Base-by-base conservation (phyloP, 2,329 filamentous ascomycete species). In the Keithomyces neogunnii region DNA sequence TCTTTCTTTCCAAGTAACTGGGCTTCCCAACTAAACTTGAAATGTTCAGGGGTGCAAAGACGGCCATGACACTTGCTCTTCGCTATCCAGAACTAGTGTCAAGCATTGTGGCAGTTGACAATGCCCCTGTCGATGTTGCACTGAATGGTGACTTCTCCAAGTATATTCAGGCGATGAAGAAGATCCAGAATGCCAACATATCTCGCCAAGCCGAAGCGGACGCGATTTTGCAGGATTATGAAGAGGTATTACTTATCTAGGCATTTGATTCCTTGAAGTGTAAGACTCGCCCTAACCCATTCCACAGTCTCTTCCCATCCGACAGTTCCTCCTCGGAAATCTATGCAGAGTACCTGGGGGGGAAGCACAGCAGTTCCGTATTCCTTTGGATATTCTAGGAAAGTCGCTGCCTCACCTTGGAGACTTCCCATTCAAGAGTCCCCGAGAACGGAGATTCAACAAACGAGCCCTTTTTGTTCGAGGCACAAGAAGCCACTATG, bases 251-350 rank as follows among this genome's bases (percentile, higher is more conserved):
- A 62, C 40, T 44, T 28, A 39, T 7, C 35, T 30, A 13, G 9
- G 13, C 5, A 11, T 19, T 32, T 30, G 30, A 32, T n/a, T 29
- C 30, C 9, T 42, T 40, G n/a, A 44, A 9, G 28, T 42, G 9
- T 19, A 4, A 3, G 29, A 5, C 9, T 44, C 9, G 28, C 3
- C 8, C 40, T 44, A 44, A 44, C 28, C 5, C 28, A 30, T 19
- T 6, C 3, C 6, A 35, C 28, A 63, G 74, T 82, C 85, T 11
- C 68, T 95, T 4, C 73, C 84, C 0, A 85, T 99, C 58, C 85
- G 93, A 2, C 91, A 96, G 63, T 99, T 97, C 67, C 78, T 99
- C 13, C 80, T 99, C 1, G 89, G 88, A 9, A 99, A 97, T 64
- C 74, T 97, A 39, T 69, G 86, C 58, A 80, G 84, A 4, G 73